These are phyloP conservation scores for Aspergillus amoenus DNA, from an alignment of 2,329 filamentous ascomycete species.

Conservation along the genomic window DNA sequence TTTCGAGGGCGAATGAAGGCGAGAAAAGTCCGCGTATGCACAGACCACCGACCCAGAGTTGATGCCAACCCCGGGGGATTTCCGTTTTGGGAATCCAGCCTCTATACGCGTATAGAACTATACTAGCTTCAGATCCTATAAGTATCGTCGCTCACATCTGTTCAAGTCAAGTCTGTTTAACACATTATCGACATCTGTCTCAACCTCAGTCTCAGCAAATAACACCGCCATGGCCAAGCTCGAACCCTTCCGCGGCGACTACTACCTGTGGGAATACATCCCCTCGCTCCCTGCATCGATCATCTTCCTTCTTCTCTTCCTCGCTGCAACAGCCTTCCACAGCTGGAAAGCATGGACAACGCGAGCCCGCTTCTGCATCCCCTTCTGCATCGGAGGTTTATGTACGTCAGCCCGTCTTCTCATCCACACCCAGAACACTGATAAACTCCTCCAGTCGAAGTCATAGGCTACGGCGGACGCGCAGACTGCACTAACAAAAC, in stretches of 20 bases:
- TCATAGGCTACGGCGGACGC: slow-evolving; percentile 27
- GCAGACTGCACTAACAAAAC: slow-evolving; percentile 22
- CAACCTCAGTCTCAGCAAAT: too few relatives aligned
- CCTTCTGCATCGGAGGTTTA: slow-evolving; percentile 36
- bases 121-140: not conserved
- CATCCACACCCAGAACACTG: not conserved
- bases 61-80: too few relatives aligned
- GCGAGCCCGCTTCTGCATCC: slow-evolving; percentile 30
- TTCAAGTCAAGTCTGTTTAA: too few relatives aligned
- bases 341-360: slow-evolving; percentile 28
- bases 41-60: slow-evolving; percentile 4
- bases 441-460: slow-evolving; percentile 33
- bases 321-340: slow-evolving; percentile 23
- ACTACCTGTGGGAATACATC: slow-evolving; percentile 29
- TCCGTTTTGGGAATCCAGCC: not conserved
- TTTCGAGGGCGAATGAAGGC: not conserved
- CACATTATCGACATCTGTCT: too few relatives aligned
- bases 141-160: not conserved
- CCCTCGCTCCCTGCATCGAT: slow-evolving; percentile 26
- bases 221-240: slow-evolving; percentile 22
- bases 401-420: slow-evolving; percentile 26
- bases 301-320: slow-evolving; percentile 30
- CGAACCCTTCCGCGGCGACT: slow-evolving; percentile 17
- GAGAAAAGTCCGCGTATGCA: slow-evolving; percentile 21
- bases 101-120: slow-evolving; percentile 14